Evolutionary conservation across 371 early-diverging fungal genomes (phyloP), one percentile per base, ranked within the genome.

Genomic region (Lichtheimia ramosa): DNA sequence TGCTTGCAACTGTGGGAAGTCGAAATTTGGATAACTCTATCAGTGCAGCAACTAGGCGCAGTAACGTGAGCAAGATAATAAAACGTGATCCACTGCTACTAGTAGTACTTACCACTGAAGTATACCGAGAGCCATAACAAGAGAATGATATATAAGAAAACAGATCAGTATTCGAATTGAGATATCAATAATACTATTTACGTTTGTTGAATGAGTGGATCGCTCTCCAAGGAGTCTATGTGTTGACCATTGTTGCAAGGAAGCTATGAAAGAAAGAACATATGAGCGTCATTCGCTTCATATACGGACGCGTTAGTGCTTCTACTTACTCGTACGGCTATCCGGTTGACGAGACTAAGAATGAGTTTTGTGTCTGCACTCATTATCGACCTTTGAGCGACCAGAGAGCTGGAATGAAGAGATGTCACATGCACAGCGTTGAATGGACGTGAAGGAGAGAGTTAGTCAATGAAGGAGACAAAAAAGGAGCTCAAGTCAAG

Each of bases 151-250:
- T 8, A 28, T n/a, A 39, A 39, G 42, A 2, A 53, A 28, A 20
- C 20, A 7, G 18, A 25, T 24, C 46, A 54, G 59, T 41, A 43
- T n/a, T n/a, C 40, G 16, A 34, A 6, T 34, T 34, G 34, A 34
- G 34, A 34, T 34, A 34, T 34, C 34, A 34, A 34, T 34, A 10
- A 34, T 2, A 34, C 10, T 10, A 34, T 15, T 42, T 55, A 52
- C 48, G 85, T 86, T 60, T 87, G 88, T 62, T 85, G 83, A 53
- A 86, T 79, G 24, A 85, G 69, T 54, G 88, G 83, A 73, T 89
- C 88, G 56, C 80, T 71, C 55, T 87, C 87, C 59, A 87, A 66
- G 34, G 63, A 68, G 54, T 87, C 87, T 18, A 87, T 67, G 43
- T 75, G 66, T 54, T 77, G 70, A 8, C 86, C 83, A 49, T 70